Conservation (phyloP, 805 yeast species). For the Wickerhamomyces mucosus region DNA sequence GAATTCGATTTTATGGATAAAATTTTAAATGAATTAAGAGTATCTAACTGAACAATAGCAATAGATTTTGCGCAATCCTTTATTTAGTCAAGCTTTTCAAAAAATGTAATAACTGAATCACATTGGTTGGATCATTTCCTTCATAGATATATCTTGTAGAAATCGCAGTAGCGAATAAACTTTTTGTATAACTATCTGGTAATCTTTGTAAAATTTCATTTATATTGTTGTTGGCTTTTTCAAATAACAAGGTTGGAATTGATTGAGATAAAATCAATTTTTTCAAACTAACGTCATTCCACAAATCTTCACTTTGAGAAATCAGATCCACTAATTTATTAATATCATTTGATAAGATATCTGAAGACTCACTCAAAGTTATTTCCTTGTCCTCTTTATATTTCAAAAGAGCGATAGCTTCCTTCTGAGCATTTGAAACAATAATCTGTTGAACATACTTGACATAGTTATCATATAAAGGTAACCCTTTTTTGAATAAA, state of each 20-base stretch:
- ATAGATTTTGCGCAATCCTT: neutral
- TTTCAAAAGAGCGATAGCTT: constrained; percentile 82
- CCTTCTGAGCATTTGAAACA: constrained; percentile 69
- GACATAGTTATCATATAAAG: constrained; percentile 77
- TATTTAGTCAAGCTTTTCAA: constrained; percentile 11
- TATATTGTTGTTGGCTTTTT: constrained; percentile 58
- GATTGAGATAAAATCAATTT: constrained; percentile 68
- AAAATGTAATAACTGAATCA: constrained; percentile 20
- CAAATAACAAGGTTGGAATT: constrained; percentile 63
- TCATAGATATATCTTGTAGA: constrained; percentile 20
- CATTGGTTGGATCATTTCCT: constrained; percentile 19
- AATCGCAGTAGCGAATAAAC: constrained; percentile 45
- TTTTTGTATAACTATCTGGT: constrained; percentile 80
- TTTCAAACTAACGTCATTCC: constrained; percentile 67
- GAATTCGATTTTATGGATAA: no score
- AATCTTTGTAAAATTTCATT: constrained; percentile 63
- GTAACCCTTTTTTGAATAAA: constrained; percentile 65
- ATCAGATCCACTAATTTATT: constrained; percentile 82
- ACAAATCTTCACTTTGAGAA: constrained; percentile 78
- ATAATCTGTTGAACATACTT: constrained; percentile 70
- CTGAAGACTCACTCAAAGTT: constrained; percentile 62
- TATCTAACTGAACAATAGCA: neutral
- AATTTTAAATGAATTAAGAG: no score
- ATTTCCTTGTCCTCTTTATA: constrained; percentile 55
- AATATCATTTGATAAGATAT: constrained; percentile 72